Conservation (phyloP, 2,329 filamentous ascomycete genomes). For the Claviceps maximensis region DNA sequence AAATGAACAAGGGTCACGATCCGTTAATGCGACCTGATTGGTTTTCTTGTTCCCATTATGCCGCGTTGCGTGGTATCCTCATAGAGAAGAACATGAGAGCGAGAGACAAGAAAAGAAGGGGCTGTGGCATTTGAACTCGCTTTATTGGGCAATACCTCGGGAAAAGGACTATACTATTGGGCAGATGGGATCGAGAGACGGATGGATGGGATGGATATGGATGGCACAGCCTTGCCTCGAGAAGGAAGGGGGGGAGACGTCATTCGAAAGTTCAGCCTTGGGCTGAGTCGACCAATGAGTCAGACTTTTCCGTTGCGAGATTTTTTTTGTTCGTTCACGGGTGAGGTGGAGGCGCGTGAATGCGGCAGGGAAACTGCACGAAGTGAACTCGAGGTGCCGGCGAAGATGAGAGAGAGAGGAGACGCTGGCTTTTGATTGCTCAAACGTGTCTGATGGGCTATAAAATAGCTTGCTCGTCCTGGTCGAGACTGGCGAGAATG, state of each 20-base stretch:
- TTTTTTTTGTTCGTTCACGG: not conserved
- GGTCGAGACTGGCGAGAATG: too few species aligned
- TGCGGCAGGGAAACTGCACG: not conserved
- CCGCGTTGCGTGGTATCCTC: not conserved
- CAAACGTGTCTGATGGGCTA: not conserved
- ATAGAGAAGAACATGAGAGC: not conserved
- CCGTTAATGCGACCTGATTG: not conserved
- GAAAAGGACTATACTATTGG: not conserved
- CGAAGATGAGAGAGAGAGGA: too few species aligned
- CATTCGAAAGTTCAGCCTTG: too few species aligned
- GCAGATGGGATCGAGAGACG: not conserved
- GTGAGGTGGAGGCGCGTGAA: not conserved
- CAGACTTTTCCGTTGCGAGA: not conserved
- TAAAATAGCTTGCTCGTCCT: too few species aligned
- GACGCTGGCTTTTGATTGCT: not conserved
- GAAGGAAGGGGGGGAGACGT: too few species aligned
- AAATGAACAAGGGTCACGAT: not conserved
- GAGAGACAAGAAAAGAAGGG: too few species aligned
- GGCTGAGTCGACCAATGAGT: not conserved
- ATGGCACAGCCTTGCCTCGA: not conserved
- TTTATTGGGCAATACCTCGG: too few species aligned
- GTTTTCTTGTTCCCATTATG: not conserved
- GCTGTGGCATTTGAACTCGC: not conserved
- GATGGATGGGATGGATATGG: not conserved
- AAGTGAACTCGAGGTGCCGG: too few species aligned